These are phyloP conservation scores for Wickerhamomyces sp. DNA, from an alignment of 1,139 yeast species.

Conservation along the genomic window DNA sequence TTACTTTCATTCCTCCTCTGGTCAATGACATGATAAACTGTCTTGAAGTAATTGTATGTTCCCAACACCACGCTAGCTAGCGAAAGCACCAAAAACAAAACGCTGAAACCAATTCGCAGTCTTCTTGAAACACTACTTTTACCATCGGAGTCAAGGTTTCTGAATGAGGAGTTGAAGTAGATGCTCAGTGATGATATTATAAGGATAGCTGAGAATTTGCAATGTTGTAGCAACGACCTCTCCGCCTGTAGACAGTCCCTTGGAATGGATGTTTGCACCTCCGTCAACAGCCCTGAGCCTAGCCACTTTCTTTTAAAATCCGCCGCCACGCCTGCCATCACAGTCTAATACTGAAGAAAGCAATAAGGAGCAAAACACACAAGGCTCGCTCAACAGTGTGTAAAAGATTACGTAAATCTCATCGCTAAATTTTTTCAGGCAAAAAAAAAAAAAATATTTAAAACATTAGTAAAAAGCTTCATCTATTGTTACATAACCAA, in stretches of 20 bases:
- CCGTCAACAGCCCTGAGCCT: constrained; percentile 27
- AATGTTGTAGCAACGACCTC: constrained; percentile 49
- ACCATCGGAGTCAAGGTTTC: constrained; percentile 25
- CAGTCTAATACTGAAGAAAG: too few relatives aligned
- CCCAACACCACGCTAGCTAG: constrained; percentile 37
- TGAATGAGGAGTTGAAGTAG: constrained; percentile 43
- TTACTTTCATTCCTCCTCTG: constrained; percentile 3
- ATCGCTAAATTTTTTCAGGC: constrained; percentile 1
- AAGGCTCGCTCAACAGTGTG: too few relatives aligned
- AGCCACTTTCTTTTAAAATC: too few relatives aligned
- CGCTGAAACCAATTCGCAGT: too few relatives aligned
- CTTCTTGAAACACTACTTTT: constrained; percentile 9
- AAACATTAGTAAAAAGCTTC: background rate
- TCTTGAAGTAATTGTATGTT: constrained; percentile 40
- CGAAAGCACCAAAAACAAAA: constrained; percentile 39
- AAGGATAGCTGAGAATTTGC: constrained; percentile 45
- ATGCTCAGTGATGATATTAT: constrained; percentile 49
- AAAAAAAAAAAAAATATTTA: constrained; percentile 7
- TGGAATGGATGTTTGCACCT: constrained; percentile 49
- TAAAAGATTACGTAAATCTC: constrained; percentile 6
- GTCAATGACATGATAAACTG: constrained; percentile 8
- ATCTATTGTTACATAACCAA: background rate
- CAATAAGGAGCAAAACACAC: too few relatives aligned
- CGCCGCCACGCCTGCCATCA: too few relatives aligned
- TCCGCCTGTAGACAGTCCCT: constrained; percentile 60